Conservation (phyloP, 306 rosid genomes). For the Acmispon strigosus region DNA sequence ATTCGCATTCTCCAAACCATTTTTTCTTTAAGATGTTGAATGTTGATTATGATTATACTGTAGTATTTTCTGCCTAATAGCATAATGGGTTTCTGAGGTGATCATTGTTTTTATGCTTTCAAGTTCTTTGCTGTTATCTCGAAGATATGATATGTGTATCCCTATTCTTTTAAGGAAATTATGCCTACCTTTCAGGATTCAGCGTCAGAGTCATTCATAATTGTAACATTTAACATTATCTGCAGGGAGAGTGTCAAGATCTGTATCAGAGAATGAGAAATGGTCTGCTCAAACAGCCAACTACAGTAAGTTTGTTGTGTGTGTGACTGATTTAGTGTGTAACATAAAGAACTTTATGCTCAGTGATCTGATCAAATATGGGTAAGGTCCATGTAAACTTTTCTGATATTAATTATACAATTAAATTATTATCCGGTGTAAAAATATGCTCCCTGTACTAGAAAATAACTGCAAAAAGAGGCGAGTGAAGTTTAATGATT, state of each 20-base stretch:
- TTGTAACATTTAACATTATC: conserved; percentile 4
- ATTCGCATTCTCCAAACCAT: not conserved
- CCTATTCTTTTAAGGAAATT: not conserved
- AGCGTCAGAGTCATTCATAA: conserved; percentile 1
- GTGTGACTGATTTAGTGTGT: conserved; percentile 12
- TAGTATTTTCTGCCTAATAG: not conserved
- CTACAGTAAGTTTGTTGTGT: conserved; percentile 53
- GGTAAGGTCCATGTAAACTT: not conserved
- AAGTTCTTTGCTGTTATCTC: not conserved
- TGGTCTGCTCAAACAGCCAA: conserved; percentile 58
- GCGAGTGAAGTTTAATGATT: not conserved
- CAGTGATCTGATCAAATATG: not conserved
- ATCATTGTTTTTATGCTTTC: not conserved
- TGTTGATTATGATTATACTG: not conserved
- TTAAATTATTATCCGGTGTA: not conserved
- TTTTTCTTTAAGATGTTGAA: not conserved
- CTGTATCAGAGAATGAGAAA: conserved; percentile 42
- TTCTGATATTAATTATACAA: not conserved
- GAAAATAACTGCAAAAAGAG: not conserved
- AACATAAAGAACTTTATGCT: not conserved
- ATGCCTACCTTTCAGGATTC: conserved; percentile 14
- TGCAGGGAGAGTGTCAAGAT: conserved; percentile 86
- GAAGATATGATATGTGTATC: conserved; percentile 1
- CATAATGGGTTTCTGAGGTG: not conserved
- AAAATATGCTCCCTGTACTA: not conserved